Percentiles rank a stretch among this genome's conserved stretches.
Conservation (phyloP, 768 basidiomycete genomes). For the Pholiota microspora region DNA sequence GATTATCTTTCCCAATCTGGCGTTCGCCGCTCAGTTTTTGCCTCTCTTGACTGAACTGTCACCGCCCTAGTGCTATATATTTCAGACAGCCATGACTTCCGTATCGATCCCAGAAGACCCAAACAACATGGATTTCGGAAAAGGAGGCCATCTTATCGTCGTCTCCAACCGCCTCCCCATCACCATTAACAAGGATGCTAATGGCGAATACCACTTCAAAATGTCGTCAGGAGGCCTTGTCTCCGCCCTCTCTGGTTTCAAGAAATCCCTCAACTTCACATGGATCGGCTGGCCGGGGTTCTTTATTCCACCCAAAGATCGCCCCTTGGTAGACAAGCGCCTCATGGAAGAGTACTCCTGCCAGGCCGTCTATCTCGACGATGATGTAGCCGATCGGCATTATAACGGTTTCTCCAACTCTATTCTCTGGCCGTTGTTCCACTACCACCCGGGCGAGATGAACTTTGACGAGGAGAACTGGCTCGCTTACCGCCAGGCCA, state of each 20-base stretch:
- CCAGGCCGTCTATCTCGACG: constrained; percentile 96
- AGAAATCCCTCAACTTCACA: constrained; percentile 96
- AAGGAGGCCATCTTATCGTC: constrained; percentile 80
- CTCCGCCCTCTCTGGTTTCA: constrained; percentile 95
- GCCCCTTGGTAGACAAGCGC: constrained; percentile 86
- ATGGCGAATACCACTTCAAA: constrained; percentile 96
- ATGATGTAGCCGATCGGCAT: constrained; percentile 97
- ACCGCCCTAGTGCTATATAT: constrained; percentile 22
- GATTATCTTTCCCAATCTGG: constrained; percentile 35
- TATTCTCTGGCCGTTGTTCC: constrained; percentile 99
- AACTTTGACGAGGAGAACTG: constrained; percentile 99
- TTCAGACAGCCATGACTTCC: constrained; percentile 24
- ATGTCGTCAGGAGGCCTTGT: constrained; percentile 99
- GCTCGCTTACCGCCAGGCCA: constrained; percentile 96
- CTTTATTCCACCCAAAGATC: constrained; percentile 90
- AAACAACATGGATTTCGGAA: constrained; percentile 43
- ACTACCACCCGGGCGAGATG: constrained; percentile 99
- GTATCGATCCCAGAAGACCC: constrained; percentile 26
- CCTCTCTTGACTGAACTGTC: constrained; percentile 19
- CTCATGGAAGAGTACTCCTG: constrained; percentile 95
- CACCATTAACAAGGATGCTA: constrained; percentile 91
- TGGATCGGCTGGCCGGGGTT: constrained; percentile 98
- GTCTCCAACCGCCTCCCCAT: constrained; percentile 95
- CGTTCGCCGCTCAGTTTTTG: constrained; percentile 23
- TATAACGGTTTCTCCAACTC: constrained; percentile 99